Base-by-base conservation (phyloP, 345 rosid species). In the Capsella bursapastoris region DNA sequence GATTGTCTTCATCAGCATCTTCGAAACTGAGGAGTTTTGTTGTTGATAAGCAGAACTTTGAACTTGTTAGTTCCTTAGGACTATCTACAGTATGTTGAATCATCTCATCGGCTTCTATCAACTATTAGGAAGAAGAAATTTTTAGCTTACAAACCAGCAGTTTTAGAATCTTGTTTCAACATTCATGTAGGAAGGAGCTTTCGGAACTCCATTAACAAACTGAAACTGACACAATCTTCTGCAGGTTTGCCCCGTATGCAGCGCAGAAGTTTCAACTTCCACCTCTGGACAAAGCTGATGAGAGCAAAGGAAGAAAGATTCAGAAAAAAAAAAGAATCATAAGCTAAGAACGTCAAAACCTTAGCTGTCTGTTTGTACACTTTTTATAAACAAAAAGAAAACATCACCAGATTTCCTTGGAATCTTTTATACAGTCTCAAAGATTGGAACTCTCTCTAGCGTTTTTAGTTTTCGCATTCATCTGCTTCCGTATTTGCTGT, bases 181-280 rank as follows among this genome's bases (percentile, higher is more conserved):
- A 29, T 47, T 37, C 49, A 8, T 7, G 35, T 48, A 4, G 10
- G 25, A 44, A 37, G 25, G 31, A 29, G 37, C 16, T 63, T 57
- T 56, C 0, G 18, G 15, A 70, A 58, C 15, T 13, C 53, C 16
- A 18, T 34, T 50, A 67, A 32, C 38, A 27, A 43, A 7, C 31
- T 2, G 2, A 64, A 14, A 15, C 65, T 66, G 56, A 56, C 7
- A 57, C 67, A 16, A 45, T 18, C 31, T 47, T 62, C 40, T 63
- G 81, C 91, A 96, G 99, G 91, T 83, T n/a, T 96, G 98, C 37
- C 97, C 97, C 2, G 82, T 96, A 65, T 92, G 98, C 82, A 89
- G 86, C 25, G 63, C 86, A 0, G 97, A 96, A 75, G 98, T 96
- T 34, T 85, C 89, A 7, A 71, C 87, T 41, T 83, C 89, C 18